A percentile compares a stretch with the other conserved stretches of the same genome.
phyloP scores from a whole-genome alignment of 2,329 filamentous ascomycete species.

The Cladosporium sp. region DNA sequence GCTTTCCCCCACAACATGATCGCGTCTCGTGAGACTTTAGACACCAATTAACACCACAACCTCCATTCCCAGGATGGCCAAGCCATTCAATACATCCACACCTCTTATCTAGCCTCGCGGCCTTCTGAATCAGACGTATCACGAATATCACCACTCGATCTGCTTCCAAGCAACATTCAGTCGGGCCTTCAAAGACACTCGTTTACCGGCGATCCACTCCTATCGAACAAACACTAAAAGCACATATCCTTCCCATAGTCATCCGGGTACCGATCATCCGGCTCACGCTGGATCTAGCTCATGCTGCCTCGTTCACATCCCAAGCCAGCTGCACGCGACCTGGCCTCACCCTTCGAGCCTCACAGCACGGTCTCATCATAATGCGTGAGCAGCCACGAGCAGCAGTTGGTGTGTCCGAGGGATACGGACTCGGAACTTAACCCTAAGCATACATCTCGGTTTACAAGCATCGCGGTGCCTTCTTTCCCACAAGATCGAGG shows the following conservation, averaged over 20 bases:
- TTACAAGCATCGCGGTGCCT: slow-evolving; percentile 41
- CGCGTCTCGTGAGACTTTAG: too few relatives aligned
- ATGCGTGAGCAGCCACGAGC: slow-evolving; percentile 2
- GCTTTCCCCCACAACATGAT: too few relatives aligned
- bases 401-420: slow-evolving; percentile 33
- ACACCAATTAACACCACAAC: background rate
- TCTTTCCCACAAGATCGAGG: slow-evolving; percentile 30
- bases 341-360: slow-evolving; percentile 43
- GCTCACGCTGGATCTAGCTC: slow-evolving; percentile 38
- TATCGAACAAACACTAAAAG: slow-evolving; percentile 33
- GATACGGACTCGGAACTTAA: slow-evolving; percentile 86
- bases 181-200: slow-evolving; percentile 5
- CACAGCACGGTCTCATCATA: slow-evolving; percentile 50
- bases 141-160: background rate
- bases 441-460: slow-evolving; percentile 78
- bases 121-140: background rate
- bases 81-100: slow-evolving; percentile 1
- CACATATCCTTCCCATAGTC: slow-evolving; percentile 76
- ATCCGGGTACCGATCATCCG: slow-evolving; percentile 66
- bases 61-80: background rate
- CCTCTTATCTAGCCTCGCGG: background rate
- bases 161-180: background rate
- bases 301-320: slow-evolving; percentile 26
- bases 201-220: slow-evolving; percentile 1
- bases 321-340: slow-evolving; percentile 19